Base-by-base conservation (phyloP, 352 stramenopile species). In the Lagenidium giganteum region DNA sequence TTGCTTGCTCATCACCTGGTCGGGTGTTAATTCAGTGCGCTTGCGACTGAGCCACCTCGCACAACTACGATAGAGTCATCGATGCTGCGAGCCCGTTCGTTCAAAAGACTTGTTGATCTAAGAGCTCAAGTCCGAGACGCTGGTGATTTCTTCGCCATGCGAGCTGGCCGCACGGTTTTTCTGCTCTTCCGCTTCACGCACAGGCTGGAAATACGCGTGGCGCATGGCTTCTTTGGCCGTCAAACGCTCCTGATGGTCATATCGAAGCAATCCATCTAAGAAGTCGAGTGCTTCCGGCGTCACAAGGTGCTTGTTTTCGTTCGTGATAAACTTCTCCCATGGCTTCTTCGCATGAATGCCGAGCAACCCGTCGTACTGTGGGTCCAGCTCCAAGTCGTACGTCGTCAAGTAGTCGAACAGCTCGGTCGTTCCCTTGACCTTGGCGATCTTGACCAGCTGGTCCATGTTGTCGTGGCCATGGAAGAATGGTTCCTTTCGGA, bases 391-490 rank as follows among this genome's bases (percentile, higher is more conserved):
- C 29, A 99, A 64, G 42, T 99, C 95, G 76, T 99, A 99, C 21
- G 93, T 98, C 42, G 98, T 96, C 22, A 99, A 67, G 71, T 99
- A 99, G 58, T 98, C 88, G 38, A 98, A 97, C 13, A 99, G 76
- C 67, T 99, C 97, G 57, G 99, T 96, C 7, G 96, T 99, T 36
- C 96, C 96, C 57, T 98, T 83, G 24, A 97, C 85, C 68, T 98
- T 98, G 44, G 93, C 95, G 57, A 99, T 99, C 70, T 98, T 98
- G 21, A 99, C 95, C 18, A 99, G 71, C 75, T 99, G 97, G 73
- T 99, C 97, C 60, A 98, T 98, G 65, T 99, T 99, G 61, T 99
- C 96, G 47, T 98, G 93, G 29, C 97, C 97, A 61, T 99, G 95
- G 71, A 99, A 99, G 62, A 99, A 99, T 5, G 96, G 96, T 61